A percentile compares a stretch with the other conserved stretches of the same genome.
Evolutionary conservation across 306 rosid genomes (phyloP).

Genomic region (Cucurbita ficifolia): DNA sequence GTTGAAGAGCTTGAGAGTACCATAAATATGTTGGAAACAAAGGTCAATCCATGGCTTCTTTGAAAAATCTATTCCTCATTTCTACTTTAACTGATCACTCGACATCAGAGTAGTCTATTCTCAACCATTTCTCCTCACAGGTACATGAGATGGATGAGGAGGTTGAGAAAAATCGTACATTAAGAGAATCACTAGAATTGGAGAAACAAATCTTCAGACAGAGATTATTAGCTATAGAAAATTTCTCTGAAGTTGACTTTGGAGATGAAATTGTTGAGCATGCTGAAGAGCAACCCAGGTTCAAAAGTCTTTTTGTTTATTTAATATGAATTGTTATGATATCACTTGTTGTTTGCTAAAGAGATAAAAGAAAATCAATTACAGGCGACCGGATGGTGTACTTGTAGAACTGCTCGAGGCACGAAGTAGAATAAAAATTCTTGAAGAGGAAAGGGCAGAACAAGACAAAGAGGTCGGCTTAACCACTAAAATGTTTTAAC

Average conservation of each 20-base stretch:
- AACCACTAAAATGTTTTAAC: not conserved
- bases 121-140: conserved; percentile 20
- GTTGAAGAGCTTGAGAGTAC: conserved; percentile 93
- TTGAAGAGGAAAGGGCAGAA: conserved; percentile 66
- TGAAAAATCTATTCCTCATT: not conserved
- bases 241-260: conserved; percentile 29
- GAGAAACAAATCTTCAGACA: conserved; percentile 59
- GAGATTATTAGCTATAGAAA: conserved; percentile 51
- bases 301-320: conserved; percentile 6
- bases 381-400: conserved; percentile 35
- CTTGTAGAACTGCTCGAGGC: conserved; percentile 51
- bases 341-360: conserved; percentile 1
- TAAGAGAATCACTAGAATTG: conserved; percentile 58
- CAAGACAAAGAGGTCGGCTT: conserved; percentile 50
- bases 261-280: conserved; percentile 24
- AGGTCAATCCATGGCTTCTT: conserved; percentile 33
- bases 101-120: not conserved
- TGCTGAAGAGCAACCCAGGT: conserved; percentile 49
- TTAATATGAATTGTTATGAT: conserved; percentile 10
- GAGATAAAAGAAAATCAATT: conserved; percentile 12
- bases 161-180: conserved; percentile 58
- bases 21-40: conserved; percentile 78
- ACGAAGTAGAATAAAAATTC: conserved; percentile 45
- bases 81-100: not conserved
- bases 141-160: conserved; percentile 79